phyloP scores from a whole-genome alignment of 2,329 filamentous ascomycete species.

The Kalmusia sp. region DNA sequence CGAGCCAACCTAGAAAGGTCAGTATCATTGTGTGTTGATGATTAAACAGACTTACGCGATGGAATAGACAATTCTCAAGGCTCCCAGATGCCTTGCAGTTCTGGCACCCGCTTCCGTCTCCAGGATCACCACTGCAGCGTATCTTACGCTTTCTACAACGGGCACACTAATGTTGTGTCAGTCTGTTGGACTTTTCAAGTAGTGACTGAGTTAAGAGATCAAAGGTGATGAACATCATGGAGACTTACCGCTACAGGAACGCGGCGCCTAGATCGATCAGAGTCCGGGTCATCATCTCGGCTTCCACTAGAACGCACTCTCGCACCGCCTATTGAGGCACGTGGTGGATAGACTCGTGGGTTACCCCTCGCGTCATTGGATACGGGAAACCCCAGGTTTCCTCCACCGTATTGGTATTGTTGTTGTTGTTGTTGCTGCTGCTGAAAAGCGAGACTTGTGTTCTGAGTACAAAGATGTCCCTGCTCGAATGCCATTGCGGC shows the following conservation, averaged over 20 bases:
- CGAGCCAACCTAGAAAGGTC: constrained; percentile 40
- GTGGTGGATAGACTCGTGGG: constrained; percentile 32
- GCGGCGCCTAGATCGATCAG: constrained; percentile 53
- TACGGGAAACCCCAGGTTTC: constrained; percentile 25
- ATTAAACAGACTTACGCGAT: constrained; percentile 67
- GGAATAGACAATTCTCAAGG: constrained; percentile 71
- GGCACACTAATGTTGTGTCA: constrained; percentile 68
- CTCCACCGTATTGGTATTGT: constrained; percentile 33
- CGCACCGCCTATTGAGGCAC: constrained; percentile 26
- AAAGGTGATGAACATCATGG: no score
- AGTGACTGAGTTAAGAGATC: no score
- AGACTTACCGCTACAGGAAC: constrained; percentile 53
- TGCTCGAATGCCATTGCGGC: constrained; percentile 24
- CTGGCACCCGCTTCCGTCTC: constrained; percentile 76
- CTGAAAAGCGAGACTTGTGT: constrained; percentile 1
- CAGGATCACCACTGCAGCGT: constrained; percentile 85
- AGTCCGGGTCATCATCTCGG: constrained; percentile 40
- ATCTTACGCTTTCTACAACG: constrained; percentile 95
- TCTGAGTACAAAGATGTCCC: constrained; percentile 13
- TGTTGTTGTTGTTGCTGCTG: constrained; percentile 15
- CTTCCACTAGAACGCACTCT: constrained; percentile 10
- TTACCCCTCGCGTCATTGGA: constrained; percentile 30
- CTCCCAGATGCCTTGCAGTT: constrained; percentile 82
- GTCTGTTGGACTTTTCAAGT: no score
- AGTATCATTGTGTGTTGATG: constrained; percentile 6